Conservation (phyloP, 306 rosid genomes). For the Cercis canadensis region DNA sequence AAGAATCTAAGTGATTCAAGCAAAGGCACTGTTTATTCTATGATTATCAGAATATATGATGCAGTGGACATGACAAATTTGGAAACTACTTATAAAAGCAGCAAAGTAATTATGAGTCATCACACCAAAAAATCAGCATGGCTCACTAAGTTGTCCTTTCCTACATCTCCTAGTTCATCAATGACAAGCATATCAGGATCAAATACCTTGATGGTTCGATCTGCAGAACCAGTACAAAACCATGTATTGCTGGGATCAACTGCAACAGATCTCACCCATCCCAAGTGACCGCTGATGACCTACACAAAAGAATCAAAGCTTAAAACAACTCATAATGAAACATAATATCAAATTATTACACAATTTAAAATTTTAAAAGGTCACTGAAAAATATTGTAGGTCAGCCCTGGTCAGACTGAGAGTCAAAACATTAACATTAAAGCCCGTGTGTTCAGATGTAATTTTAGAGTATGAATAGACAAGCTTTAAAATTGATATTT, state of each 20-base stretch:
- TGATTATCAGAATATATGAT: not conserved
- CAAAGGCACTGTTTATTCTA: slow-evolving; percentile 18
- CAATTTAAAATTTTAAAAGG: slow-evolving; percentile 30
- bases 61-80: slow-evolving; percentile 2
- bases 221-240: slow-evolving; percentile 99
- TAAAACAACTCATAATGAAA: slow-evolving; percentile 5
- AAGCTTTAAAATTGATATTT: slow-evolving; percentile 16
- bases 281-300: slow-evolving; percentile 99
- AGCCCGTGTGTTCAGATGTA: slow-evolving; percentile 2
- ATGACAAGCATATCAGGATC: slow-evolving; percentile 29
- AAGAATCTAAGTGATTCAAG: not conserved
- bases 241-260: slow-evolving; percentile 97
- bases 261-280: slow-evolving; percentile 98
- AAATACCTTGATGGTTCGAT: slow-evolving; percentile 95
- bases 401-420: slow-evolving; percentile 6
- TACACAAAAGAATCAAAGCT: slow-evolving; percentile 41
- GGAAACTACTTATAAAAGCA: slow-evolving; percentile 6
- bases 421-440: slow-evolving; percentile 22
- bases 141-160: not conserved
- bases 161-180: not conserved
- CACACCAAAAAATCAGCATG: slow-evolving; percentile 31
- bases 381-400: not conserved
- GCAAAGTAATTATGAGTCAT: not conserved
- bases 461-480: not conserved
- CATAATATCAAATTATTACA: slow-evolving; percentile 15